Conservation (phyloP, 2,329 filamentous ascomycete species). For the Myriosclerotinia curreyana region DNA sequence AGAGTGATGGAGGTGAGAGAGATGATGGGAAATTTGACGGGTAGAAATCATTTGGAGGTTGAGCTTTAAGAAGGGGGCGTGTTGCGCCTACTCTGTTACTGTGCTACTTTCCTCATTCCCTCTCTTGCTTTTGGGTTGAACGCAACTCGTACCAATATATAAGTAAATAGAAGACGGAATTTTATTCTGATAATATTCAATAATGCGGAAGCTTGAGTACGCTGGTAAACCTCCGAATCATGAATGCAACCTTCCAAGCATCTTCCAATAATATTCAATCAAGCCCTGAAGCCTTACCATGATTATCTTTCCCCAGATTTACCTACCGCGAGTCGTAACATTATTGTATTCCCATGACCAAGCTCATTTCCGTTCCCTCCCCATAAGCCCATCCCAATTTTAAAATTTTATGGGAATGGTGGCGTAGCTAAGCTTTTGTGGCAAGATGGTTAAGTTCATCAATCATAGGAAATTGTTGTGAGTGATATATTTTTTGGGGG, state of each 20-base stretch:
- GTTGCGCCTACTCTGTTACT: neutral
- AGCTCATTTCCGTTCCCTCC: too few species aligned
- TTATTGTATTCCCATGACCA: too few species aligned
- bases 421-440: neutral
- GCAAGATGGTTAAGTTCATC: too few species aligned
- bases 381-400: too few species aligned
- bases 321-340: too few species aligned
- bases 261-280: too few species aligned
- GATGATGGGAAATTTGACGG: conserved; percentile 5
- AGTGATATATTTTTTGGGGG: too few species aligned
- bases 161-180: neutral
- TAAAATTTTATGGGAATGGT: neutral
- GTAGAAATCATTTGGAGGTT: neutral
- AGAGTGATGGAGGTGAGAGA: neutral
- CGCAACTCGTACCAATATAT: too few species aligned
- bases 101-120: neutral
- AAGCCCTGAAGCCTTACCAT: neutral
- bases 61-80: neutral
- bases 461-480: too few species aligned
- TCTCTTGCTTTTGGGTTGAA: too few species aligned
- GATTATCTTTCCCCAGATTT: too few species aligned
- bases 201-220: neutral
- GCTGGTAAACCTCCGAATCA: neutral
- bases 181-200: neutral
- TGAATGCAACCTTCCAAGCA: too few species aligned